Conservation (phyloP, 2,329 filamentous ascomycete species). For the Microsporum audouinii region DNA sequence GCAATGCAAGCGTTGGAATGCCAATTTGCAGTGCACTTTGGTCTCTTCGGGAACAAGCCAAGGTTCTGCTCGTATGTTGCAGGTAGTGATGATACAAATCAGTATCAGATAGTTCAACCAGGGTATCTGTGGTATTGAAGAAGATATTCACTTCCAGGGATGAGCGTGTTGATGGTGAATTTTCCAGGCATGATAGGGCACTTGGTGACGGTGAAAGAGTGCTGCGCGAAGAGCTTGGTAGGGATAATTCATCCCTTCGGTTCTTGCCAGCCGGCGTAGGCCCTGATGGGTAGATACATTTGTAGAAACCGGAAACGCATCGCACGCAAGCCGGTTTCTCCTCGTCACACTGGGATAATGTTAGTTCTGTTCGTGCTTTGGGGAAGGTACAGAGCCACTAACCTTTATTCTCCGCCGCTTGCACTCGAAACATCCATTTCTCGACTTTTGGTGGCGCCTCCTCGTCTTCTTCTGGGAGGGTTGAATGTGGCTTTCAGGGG, state of each 20-base stretch:
- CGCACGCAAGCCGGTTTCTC: conserved; percentile 5
- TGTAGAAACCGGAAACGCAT: conserved; percentile 1
- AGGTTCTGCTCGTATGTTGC: conserved; percentile 5
- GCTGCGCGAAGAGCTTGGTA: neutral
- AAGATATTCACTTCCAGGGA: neutral
- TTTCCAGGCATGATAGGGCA: neutral
- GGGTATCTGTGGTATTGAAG: neutral
- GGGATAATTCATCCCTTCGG: neutral
- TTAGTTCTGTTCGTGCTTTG: neutral
- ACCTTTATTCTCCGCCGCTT: conserved; percentile 7
- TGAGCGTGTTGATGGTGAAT: conserved; percentile 3
- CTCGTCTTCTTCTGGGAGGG: neutral
- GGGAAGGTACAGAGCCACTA: neutral
- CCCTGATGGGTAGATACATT: conserved; percentile 4
- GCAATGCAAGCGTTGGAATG: conserved; percentile 4
- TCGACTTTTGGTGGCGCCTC: conserved; percentile 6
- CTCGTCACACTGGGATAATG: conserved; percentile 4
- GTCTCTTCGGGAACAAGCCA: neutral
- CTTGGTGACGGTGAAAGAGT: conserved; percentile 1
- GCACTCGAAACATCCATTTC: conserved; percentile 6
- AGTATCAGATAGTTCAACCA: neutral
- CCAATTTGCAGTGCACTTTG: conserved; percentile 6
- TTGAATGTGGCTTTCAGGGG: neutral
- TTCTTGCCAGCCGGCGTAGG: neutral
- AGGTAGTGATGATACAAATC: conserved; percentile 6